Conservation (phyloP, 2,329 filamentous ascomycete genomes). For the Penicillium sclerotiorum region DNA sequence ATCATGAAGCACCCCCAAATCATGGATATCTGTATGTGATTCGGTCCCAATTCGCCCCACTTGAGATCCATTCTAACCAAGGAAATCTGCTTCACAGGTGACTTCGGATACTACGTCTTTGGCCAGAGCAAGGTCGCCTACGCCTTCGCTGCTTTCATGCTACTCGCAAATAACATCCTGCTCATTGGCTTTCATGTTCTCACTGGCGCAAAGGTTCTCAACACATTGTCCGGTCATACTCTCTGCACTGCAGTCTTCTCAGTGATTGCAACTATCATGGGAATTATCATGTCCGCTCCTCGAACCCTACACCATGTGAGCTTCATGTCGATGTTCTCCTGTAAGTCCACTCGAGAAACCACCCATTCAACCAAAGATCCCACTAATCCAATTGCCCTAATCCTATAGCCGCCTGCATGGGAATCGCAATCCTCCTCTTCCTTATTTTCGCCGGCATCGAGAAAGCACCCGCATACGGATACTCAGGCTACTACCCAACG, state of each 20-base stretch:
- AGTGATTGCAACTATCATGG: constrained; percentile 50
- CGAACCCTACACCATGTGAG: constrained; percentile 52
- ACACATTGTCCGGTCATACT: constrained; percentile 53
- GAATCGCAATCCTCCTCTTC: constrained; percentile 53
- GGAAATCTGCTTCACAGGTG: constrained; percentile 30
- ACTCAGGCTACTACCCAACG: constrained; percentile 50
- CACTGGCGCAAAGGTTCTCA: constrained; percentile 53
- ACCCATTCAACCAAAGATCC: too few relatives aligned
- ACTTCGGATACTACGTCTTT: constrained; percentile 53
- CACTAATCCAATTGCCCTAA: too few relatives aligned
- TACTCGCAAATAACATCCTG: constrained; percentile 56
- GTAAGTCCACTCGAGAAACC: constrained; percentile 16
- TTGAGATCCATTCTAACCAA: not conserved
- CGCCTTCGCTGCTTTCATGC: constrained; percentile 42
- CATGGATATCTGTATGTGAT: constrained; percentile 48
- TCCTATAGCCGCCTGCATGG: constrained; percentile 51
- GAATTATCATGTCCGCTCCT: constrained; percentile 50
- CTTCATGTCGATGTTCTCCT: constrained; percentile 55
- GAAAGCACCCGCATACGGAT: constrained; percentile 47
- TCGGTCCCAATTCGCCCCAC: not conserved
- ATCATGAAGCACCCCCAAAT: constrained; percentile 58
- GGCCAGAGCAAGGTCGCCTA: constrained; percentile 49
- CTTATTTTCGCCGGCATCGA: constrained; percentile 54
- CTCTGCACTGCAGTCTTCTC: constrained; percentile 54
- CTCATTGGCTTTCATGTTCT: constrained; percentile 56